Conservation (phyloP, 2,329 filamentous ascomycete genomes). For the Phialophora macrospora region DNA sequence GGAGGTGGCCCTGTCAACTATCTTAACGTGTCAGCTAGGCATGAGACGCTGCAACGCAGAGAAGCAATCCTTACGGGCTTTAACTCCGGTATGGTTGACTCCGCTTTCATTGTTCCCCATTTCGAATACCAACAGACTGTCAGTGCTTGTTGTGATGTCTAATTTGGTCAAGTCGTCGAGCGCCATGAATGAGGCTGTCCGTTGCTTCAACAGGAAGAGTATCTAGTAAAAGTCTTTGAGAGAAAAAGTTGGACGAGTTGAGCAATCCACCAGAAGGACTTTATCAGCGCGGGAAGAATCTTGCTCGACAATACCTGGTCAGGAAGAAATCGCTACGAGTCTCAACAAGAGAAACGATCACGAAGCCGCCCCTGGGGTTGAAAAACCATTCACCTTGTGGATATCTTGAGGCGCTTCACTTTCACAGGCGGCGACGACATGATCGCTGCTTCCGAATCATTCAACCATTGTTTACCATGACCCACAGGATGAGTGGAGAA, state of each 20-base stretch:
- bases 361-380: background rate
- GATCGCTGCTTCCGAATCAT: background rate
- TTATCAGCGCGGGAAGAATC: background rate
- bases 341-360: background rate
- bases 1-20: background rate
- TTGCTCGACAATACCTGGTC: background rate
- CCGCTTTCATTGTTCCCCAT: background rate
- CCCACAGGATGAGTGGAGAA: background rate
- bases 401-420: background rate
- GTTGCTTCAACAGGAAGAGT: background rate
- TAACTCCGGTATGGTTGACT: background rate
- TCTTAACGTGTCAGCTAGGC: background rate
- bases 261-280: background rate
- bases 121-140: background rate
- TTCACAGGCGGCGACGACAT: background rate
- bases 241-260: background rate
- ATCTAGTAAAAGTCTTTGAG: background rate
- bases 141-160: background rate
- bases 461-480: background rate
- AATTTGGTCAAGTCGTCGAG: background rate
- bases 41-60: background rate
- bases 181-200: background rate
- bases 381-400: background rate
- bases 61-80: background rate
- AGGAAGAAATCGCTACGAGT: background rate